A percentile compares a stretch with the other conserved stretches of the same genome.
Evolutionary conservation across 116 monocot genomes (phyloP).

Genomic region (Papilionanthe hybrid): DNA sequence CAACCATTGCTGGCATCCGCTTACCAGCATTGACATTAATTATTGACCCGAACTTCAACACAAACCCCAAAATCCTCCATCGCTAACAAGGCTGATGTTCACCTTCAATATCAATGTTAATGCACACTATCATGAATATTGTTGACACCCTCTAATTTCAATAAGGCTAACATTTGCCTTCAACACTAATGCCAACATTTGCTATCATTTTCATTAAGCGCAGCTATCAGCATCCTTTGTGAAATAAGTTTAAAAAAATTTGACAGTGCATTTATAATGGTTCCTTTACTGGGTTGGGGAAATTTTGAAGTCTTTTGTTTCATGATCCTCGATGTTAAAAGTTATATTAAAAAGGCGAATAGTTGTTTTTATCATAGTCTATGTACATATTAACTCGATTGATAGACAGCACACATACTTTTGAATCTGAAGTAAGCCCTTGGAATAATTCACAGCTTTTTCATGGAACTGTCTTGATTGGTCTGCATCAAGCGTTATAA

Average conservation of each 20-base stretch:
- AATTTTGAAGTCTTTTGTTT: background rate
- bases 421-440: background rate
- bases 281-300: background rate
- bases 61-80: too few species aligned
- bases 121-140: too few species aligned
- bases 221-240: background rate
- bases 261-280: background rate
- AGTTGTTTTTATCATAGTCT: background rate
- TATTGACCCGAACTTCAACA: too few species aligned
- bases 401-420: background rate
- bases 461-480: background rate
- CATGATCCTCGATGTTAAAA: background rate
- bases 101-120: too few species aligned
- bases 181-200: too few species aligned
- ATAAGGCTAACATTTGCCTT: too few species aligned
- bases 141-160: too few species aligned
- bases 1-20: too few species aligned
- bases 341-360: background rate
- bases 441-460: background rate
- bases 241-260: background rate
- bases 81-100: too few species aligned
- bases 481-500: background rate
- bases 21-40: too few species aligned
- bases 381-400: background rate
- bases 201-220: too few species aligned